Evolutionary conservation across 2,329 filamentous ascomycete genomes (phyloP).

Genomic region (Aaosphaeria pasadenensis): DNA sequence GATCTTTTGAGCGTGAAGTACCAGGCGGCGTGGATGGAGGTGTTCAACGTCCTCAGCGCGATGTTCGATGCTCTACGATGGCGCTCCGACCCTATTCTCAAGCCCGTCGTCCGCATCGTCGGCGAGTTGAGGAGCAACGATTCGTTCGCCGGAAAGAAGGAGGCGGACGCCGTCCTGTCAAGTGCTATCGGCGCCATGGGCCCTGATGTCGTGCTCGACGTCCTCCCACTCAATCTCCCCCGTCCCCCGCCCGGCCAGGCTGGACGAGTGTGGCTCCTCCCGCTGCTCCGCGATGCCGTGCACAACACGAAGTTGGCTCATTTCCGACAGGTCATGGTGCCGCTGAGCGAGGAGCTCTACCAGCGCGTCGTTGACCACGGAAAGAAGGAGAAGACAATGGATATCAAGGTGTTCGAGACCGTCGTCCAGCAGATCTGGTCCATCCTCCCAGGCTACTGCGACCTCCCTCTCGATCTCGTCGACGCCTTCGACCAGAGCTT

Average conservation of each 20-base stretch:
- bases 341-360: slow-evolving; percentile 86
- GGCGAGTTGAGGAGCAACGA: slow-evolving; percentile 86
- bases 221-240: slow-evolving; percentile 81
- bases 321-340: slow-evolving; percentile 82
- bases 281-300: slow-evolving; percentile 82
- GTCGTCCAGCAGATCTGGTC: slow-evolving; percentile 95
- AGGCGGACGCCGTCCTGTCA: slow-evolving; percentile 86
- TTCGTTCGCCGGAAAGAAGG: slow-evolving; percentile 88
- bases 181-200: slow-evolving; percentile 89
- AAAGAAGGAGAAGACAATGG: slow-evolving; percentile 82
- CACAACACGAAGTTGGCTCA: slow-evolving; percentile 84
- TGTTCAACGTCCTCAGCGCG: slow-evolving; percentile 82
- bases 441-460: slow-evolving; percentile 89
- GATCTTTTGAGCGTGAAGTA: slow-evolving; percentile 84
- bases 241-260: slow-evolving; percentile 73
- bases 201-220: slow-evolving; percentile 74
- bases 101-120: slow-evolving; percentile 71
- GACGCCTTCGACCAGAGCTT: slow-evolving; percentile 81
- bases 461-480: slow-evolving; percentile 72
- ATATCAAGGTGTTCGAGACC: slow-evolving; percentile 97
- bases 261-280: slow-evolving; percentile 91
- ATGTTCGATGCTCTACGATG: slow-evolving; percentile 86
- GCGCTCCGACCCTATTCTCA: slow-evolving; percentile 76
- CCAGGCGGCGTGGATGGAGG: slow-evolving; percentile 91
- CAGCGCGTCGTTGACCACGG: slow-evolving; percentile 84